Percentiles rank a stretch among this genome's conserved stretches.
Evolutionary conservation across 129 eudicot species (phyloP).

Genomic region (Solidago caesia): DNA sequence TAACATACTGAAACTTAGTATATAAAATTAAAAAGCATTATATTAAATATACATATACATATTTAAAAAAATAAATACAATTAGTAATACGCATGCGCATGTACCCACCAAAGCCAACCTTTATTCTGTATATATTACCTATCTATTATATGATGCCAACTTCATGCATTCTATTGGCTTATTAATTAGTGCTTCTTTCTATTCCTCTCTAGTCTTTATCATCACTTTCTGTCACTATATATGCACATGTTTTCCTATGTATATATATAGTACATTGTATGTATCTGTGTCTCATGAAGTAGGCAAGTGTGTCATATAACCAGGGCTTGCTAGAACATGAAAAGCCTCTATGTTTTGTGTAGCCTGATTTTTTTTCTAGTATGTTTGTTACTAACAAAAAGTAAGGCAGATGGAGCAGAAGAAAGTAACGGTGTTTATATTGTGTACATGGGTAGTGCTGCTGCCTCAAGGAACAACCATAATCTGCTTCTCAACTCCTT

Average conservation of each 20-base stretch:
- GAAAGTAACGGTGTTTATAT: constrained; percentile 48
- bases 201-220: constrained; percentile 12
- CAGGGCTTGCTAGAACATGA: constrained; percentile 29
- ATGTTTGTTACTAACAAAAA: constrained; percentile 17
- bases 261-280: constrained; percentile 2
- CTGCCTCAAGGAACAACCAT: constrained; percentile 41
- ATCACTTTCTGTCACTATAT: constrained; percentile 16
- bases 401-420: constrained; percentile 30
- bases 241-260: constrained; percentile 24
- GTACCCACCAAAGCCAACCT: constrained; percentile 27
- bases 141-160: constrained; percentile 25
- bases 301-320: constrained; percentile 7
- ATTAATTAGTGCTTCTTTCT: constrained; percentile 31
- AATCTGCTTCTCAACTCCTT: constrained; percentile 51
- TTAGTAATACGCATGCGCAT: constrained; percentile 27
- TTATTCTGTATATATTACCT: constrained; percentile 3
- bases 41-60: too few relatives aligned
- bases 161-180: constrained; percentile 22
- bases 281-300: not conserved
- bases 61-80: too few relatives aligned
- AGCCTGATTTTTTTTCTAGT: constrained; percentile 31
- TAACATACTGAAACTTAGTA: too few relatives aligned
- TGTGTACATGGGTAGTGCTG: constrained; percentile 72
- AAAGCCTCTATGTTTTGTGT: constrained; percentile 22
- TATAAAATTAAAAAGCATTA: too few relatives aligned